Evolutionary conservation across 2,329 filamentous ascomycete genomes (phyloP).

Genomic region (Paraphaeosphaeria sporulosa): DNA sequence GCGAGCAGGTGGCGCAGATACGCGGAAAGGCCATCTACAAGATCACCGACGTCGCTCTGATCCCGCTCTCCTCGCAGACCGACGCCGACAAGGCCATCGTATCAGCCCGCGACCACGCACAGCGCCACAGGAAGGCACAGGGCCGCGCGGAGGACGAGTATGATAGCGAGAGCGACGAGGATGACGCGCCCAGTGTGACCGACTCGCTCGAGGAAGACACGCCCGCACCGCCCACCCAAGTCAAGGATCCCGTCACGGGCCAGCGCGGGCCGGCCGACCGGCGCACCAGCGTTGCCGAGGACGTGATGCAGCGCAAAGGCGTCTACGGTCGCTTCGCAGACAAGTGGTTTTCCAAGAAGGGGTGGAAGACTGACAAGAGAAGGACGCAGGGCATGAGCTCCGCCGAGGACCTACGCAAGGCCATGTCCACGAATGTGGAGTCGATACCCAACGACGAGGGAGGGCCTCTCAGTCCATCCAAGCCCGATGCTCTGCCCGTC

Average conservation of each 20-base stretch:
- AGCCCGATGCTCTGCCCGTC: constrained; percentile 30
- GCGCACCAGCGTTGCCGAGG: constrained; percentile 74
- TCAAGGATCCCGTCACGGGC: constrained; percentile 40
- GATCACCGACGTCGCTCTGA: constrained; percentile 88
- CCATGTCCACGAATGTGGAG: constrained; percentile 42
- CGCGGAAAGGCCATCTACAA: constrained; percentile 84
- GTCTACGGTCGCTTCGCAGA: constrained; percentile 89
- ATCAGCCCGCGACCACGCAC: constrained; percentile 61
- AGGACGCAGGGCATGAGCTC: constrained; percentile 73
- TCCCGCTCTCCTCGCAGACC: constrained; percentile 78
- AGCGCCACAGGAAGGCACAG: constrained; percentile 45
- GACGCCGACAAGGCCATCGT: constrained; percentile 78
- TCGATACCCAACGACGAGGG: constrained; percentile 38
- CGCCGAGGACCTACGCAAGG: constrained; percentile 53
- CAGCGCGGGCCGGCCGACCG: constrained; percentile 32
- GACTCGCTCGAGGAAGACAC: constrained; percentile 48
- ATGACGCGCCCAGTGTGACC: constrained; percentile 42
- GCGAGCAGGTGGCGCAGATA: constrained; percentile 88
- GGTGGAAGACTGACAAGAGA: constrained; percentile 77
- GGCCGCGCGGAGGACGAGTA: constrained; percentile 27
- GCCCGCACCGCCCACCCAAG: constrained; percentile 41
- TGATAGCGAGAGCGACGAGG: constrained; percentile 43
- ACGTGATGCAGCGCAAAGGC: constrained; percentile 84
- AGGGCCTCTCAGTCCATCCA: constrained; percentile 22
- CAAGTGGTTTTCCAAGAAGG: constrained; percentile 87